These are phyloP conservation scores for Podaxis mareebaensis DNA, from an alignment of 768 basidiomycete species.

Conservation along the genomic window DNA sequence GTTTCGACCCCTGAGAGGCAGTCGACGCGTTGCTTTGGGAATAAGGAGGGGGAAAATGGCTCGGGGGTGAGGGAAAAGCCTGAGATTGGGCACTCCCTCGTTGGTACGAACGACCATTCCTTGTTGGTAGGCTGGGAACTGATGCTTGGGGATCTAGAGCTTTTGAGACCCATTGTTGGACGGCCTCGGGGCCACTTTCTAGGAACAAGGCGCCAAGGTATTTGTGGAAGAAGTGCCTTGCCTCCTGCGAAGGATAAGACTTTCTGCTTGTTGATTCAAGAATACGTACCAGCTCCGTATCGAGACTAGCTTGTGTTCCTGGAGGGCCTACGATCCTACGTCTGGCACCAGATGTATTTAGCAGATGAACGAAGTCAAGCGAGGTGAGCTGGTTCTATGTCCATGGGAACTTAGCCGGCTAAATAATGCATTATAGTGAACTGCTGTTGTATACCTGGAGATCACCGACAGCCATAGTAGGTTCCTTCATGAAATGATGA, in stretches of 20 bases:
- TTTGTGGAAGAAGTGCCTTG: background rate
- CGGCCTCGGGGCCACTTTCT: background rate
- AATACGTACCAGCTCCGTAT: background rate
- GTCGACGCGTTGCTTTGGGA: background rate
- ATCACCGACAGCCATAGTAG: background rate
- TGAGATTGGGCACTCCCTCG: background rate
- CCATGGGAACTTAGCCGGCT: background rate
- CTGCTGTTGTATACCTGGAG: background rate
- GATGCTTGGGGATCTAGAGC: background rate
- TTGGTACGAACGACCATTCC: background rate
- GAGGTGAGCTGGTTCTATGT: background rate
- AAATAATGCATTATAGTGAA: background rate
- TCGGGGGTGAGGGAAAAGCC: background rate
- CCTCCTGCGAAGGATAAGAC: background rate
- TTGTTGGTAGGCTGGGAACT: background rate
- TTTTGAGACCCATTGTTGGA: background rate
- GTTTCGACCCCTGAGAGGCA: conserved; percentile 2
- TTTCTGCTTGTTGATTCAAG: background rate
- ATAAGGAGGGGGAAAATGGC: background rate
- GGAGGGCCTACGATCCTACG: background rate
- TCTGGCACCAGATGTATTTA: background rate
- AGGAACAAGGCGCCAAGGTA: background rate
- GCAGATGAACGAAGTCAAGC: background rate
- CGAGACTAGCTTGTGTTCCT: background rate
- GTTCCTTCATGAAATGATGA: background rate